These are phyloP conservation scores for Claviceps sp. DNA, from an alignment of 2,329 filamentous ascomycete genomes.

Conservation along the genomic window DNA sequence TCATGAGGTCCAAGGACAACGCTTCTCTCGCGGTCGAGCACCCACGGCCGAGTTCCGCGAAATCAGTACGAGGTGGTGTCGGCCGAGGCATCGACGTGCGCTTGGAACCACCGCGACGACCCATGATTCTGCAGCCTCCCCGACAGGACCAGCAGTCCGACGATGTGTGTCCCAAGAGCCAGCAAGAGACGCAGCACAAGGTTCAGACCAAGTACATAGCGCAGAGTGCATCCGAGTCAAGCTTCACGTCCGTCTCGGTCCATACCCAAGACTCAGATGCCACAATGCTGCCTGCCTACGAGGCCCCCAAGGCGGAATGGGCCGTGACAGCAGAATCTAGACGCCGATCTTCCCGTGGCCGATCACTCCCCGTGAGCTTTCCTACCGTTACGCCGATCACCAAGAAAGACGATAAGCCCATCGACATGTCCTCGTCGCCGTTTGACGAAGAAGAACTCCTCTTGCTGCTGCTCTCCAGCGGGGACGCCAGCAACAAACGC, in stretches of 20 bases:
- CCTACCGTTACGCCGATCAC: neutral
- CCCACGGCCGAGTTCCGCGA: neutral
- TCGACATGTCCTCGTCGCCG: constrained; percentile 16
- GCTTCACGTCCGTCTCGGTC: constrained; percentile 15
- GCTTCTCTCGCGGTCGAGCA: neutral
- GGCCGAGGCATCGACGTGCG: neutral
- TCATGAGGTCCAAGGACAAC: neutral
- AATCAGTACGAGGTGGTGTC: neutral
- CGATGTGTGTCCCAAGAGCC: constrained; percentile 8
- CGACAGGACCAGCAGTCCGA: constrained; percentile 6
- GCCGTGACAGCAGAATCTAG: neutral
- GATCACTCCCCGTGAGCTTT: constrained; percentile 7
- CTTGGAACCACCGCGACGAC: neutral
- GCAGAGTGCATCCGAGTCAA: constrained; percentile 10
- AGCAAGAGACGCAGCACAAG: neutral
- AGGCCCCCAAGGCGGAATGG: constrained; percentile 8
- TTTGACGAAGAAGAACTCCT: constrained; percentile 22
- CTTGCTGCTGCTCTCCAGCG: constrained; percentile 16
- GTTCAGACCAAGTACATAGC: neutral
- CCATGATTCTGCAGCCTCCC: constrained; percentile 3
- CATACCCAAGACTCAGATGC: constrained; percentile 10
- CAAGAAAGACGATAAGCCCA: neutral
- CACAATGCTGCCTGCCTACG: constrained; percentile 8
- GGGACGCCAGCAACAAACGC: constrained; percentile 10
- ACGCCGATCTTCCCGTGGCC: neutral